Conservation (phyloP, 2,329 filamentous ascomycete species). For the Fusarium sp. region DNA sequence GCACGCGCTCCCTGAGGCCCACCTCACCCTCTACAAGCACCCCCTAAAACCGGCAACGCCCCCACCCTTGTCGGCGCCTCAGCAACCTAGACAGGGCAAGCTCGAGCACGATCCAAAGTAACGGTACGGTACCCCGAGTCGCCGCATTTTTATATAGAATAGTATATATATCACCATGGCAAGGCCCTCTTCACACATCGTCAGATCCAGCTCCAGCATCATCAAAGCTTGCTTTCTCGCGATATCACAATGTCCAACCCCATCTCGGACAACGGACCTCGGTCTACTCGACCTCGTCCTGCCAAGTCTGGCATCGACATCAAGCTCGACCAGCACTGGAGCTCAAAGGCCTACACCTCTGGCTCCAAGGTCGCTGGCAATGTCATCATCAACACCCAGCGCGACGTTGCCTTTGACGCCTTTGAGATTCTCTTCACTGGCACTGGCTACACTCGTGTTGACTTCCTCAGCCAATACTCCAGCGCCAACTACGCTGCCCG, state of each 20-base stretch:
- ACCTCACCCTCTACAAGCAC: constrained; percentile 21
- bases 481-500: constrained; percentile 60
- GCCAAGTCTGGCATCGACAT: constrained; percentile 57
- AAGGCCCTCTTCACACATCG: constrained; percentile 23
- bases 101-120: constrained; percentile 38
- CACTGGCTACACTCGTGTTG: constrained; percentile 60
- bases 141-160: constrained; percentile 36
- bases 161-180: constrained; percentile 42
- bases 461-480: constrained; percentile 62
- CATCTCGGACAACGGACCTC: constrained; percentile 42
- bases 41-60: constrained; percentile 24
- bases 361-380: constrained; percentile 62
- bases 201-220: constrained; percentile 28
- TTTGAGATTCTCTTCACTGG: constrained; percentile 66
- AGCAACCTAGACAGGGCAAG: constrained; percentile 35
- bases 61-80: constrained; percentile 33
- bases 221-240: constrained; percentile 27
- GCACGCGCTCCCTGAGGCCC: constrained; percentile 27
- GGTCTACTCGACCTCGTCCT: constrained; percentile 31
- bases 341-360: constrained; percentile 66
- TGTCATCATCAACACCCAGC: constrained; percentile 58
- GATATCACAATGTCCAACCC: constrained; percentile 43
- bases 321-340: constrained; percentile 64
- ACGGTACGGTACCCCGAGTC: constrained; percentile 38
- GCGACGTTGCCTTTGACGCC: constrained; percentile 61